phyloP scores from a whole-genome alignment of 768 basidiomycete species.

The Neoboletus brunneissimus region DNA sequence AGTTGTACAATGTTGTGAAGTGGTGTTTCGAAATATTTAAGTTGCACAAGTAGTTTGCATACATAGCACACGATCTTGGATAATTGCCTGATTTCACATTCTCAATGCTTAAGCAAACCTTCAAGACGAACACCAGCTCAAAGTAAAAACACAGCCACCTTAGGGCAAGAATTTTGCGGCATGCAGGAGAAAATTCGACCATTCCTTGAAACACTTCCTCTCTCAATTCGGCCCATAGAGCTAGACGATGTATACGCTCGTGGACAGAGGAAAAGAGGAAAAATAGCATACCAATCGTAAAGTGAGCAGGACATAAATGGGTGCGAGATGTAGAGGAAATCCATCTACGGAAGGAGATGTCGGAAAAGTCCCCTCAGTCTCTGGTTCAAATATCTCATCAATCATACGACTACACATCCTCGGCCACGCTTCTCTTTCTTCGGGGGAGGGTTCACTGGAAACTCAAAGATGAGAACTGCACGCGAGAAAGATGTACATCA shows the following conservation, averaged over 20 bases:
- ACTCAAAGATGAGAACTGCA: constrained; percentile 6
- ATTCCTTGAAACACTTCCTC: too few species aligned
- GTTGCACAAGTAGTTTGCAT: neutral
- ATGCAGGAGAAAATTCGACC: neutral
- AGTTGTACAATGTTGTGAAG: neutral
- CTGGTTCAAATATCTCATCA: constrained; percentile 23
- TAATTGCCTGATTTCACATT: neutral
- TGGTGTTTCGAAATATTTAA: neutral
- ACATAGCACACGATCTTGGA: neutral
- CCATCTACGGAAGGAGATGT: constrained; percentile 31
- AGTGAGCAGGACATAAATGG: constrained; percentile 69
- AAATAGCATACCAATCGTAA: constrained; percentile 59
- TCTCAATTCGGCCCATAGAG: constrained; percentile 16
- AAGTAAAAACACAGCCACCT: neutral
- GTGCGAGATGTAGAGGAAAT: constrained; percentile 47
- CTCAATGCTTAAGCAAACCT: neutral
- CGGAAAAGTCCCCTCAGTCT: constrained; percentile 17
- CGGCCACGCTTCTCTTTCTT: constrained; percentile 48
- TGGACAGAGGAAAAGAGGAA: constrained; percentile 26
- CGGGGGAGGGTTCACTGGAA: constrained; percentile 72
- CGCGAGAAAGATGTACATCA: constrained; percentile 21
- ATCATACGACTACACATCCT: constrained; percentile 74
- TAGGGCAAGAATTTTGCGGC: neutral
- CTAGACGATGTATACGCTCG: constrained; percentile 39
- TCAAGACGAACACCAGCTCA: neutral